Evolutionary conservation across 2,329 filamentous ascomycete genomes (phyloP), one percentile per base, ranked within the genome.

Genomic region (Pseudogymnoascus sp.): DNA sequence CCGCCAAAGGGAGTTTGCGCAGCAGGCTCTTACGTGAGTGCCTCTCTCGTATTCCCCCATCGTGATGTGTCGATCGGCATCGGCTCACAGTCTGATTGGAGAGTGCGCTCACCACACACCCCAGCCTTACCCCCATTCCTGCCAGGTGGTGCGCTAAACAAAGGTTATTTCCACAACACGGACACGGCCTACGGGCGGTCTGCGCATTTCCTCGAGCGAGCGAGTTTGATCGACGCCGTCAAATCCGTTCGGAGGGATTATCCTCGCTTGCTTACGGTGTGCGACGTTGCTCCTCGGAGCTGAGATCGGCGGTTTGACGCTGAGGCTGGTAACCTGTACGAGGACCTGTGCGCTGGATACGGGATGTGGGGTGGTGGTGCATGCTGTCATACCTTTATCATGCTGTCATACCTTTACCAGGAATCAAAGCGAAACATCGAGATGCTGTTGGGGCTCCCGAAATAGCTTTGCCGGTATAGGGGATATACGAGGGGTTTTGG

Each of bases 91-190:
- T 4, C 25, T 56, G 28, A 56, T 56, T 56, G 28, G 50, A 56
- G 28, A 33, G 50, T 0, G 2, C 12, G n/a, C 21, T 12, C 40
- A 16, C 44, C n/a, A 23, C 31, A 33, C 10, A n/a, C 18, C 40
- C n/a, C 28, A 56, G 28, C 50, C 50, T 56, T 33, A 21, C 8
- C 50, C 50, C 5, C 28, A 33, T 33, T 33, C n/a, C 50, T 21
- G n/a, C 8, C 10, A 4, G 5, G 1, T 16, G 28, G 50, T 33
- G 50, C 50, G 16, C 28, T 56, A 56, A 56, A 56, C 33, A 56
- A 56, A 56, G 50, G 50, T 56, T 56, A 56, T 56, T 56, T 56
- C 28, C 28, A 56, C 50, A 33, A 56, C 50, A 33, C 50, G 28
- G 28, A 56, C n/a, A 56, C 50, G 50, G 3, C 18, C 18, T 18